Evolutionary conservation across 2,329 filamentous ascomycete species (phyloP).

Genomic region (Cercospora sojina): DNA sequence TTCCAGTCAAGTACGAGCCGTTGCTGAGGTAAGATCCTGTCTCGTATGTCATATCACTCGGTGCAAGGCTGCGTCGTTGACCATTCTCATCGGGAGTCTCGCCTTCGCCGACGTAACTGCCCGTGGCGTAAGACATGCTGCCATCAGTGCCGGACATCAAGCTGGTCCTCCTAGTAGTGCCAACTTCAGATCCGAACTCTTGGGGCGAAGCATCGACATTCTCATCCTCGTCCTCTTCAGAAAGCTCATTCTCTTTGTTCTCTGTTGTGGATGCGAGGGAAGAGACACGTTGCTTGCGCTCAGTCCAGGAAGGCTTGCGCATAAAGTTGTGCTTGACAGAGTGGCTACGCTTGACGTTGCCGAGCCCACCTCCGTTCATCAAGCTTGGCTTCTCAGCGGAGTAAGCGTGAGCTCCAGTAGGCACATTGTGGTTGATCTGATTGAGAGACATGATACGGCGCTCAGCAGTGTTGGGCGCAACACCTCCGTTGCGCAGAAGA

Average conservation of each 20-base stretch:
- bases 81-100: constrained; percentile 32
- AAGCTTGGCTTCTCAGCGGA: constrained; percentile 30
- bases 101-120: constrained; percentile 32
- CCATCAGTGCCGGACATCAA: constrained; percentile 28
- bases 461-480: constrained; percentile 40
- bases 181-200: constrained; percentile 28
- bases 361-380: constrained; percentile 27
- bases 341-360: constrained; percentile 39
- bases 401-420: constrained; percentile 47
- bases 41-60: constrained; percentile 48
- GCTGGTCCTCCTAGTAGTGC: constrained; percentile 27
- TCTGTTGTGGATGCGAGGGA: constrained; percentile 19
- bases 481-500: constrained; percentile 42
- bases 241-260: constrained; percentile 52
- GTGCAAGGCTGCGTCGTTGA: constrained; percentile 43
- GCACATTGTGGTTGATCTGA: constrained; percentile 77
- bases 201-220: constrained; percentile 25
- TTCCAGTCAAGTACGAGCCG: constrained; percentile 52
- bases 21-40: constrained; percentile 50
- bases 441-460: constrained; percentile 86
- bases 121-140: constrained; percentile 30
- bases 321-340: constrained; percentile 38
- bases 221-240: constrained; percentile 47
- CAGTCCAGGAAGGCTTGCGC: constrained; percentile 38
- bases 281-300: constrained; percentile 32